Evolutionary conservation across 108 stramenopile genomes (phyloP), one percentile per base, ranked within the genome.

Genomic region (Skeletonema menzelii): DNA sequence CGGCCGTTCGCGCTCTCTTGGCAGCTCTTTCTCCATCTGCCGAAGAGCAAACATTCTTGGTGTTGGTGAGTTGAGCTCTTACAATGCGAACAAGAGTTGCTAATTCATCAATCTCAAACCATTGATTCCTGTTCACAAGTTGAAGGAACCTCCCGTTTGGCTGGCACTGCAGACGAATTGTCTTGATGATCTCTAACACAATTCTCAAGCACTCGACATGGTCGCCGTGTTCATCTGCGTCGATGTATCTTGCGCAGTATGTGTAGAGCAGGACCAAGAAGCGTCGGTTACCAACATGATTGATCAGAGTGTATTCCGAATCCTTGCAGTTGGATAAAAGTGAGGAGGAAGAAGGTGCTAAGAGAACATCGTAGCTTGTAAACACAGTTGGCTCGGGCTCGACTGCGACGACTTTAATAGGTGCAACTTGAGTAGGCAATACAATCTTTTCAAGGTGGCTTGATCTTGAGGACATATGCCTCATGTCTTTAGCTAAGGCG

Each of bases 271-370:
- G 46, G 0, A 65, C 65, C 22, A 24, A 13, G 44, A 65, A 65
- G 27, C 65, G 65, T 31, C 44, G 47, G 28, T 65, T 65, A 27
- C 65, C 65, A 14, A 65, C 28, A 32, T 65, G 47, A 31, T 53
- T 22, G 22, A 53, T 53, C 24, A 53, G 6, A 53, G 49, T 53
- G 49, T 53, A 53, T 5, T 20, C 8, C 2, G 22, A 8, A 4
- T 8, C 19, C 49, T 53, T 20, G 22, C 20, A 4, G 15, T 42
- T 1, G 5, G 14, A 4, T n/a, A 15, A n/a, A 12, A 7, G 10
- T 4, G 49, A 53, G 8, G 6, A 22, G 49, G 22, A 24, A 24
- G 49, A 22, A 53, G 7, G 22, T 7, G 49, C 49, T 8, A 53
- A 53, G 49, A 53, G 49, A 53, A 53, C 22, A 24, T 53, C 49